Conservation (phyloP, 306 rosid species). For the Boehmeria nivea region DNA sequence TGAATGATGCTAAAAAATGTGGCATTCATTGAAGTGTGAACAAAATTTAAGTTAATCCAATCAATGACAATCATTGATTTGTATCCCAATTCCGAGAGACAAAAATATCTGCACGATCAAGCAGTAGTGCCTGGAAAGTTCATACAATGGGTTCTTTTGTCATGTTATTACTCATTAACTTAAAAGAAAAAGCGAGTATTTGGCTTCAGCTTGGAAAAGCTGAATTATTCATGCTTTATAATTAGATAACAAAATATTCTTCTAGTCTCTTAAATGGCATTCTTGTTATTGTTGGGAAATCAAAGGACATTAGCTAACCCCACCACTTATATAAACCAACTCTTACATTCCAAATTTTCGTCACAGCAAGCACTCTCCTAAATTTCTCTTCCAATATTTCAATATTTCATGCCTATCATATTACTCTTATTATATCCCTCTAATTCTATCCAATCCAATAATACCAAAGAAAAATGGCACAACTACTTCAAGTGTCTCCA, state of each 20-base stretch:
- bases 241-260: not conserved
- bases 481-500: not conserved
- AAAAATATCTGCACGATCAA: too few species aligned
- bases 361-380: not conserved
- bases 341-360: not conserved
- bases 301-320: slow-evolving; percentile 5
- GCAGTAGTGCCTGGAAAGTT: not conserved
- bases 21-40: too few species aligned
- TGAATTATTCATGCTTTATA: not conserved
- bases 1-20: too few species aligned
- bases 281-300: slow-evolving; percentile 12
- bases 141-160: not conserved
- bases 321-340: slow-evolving; percentile 12
- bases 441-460: not conserved
- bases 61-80: too few species aligned
- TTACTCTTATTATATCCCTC: not conserved
- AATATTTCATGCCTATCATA: not conserved
- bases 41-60: too few species aligned
- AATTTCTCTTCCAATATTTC: not conserved
- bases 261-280: slow-evolving; percentile 3
- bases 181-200: not conserved
- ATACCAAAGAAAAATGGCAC: slow-evolving; percentile 2
- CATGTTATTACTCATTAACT: not conserved
- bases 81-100: too few species aligned
- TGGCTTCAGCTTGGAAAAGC: not conserved